These are phyloP conservation scores for Russula dissimulans DNA, from an alignment of 768 basidiomycete species.

Conservation along the genomic window DNA sequence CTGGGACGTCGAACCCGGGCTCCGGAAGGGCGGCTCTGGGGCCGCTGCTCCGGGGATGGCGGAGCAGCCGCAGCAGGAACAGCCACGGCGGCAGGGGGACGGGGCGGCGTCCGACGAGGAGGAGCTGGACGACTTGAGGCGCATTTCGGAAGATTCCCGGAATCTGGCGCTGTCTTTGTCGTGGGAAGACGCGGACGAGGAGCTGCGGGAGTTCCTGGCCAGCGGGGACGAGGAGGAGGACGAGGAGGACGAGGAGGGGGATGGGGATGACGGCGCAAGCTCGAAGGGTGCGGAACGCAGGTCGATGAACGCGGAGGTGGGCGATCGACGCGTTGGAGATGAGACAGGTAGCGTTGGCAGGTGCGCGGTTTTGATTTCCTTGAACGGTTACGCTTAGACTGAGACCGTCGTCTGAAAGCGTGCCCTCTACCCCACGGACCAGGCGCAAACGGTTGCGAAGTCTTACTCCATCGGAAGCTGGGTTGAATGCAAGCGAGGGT, in stretches of 20 bases:
- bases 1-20: conserved; percentile 42
- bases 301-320: conserved; percentile 35
- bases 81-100: conserved; percentile 11
- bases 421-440: conserved; percentile 33
- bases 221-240: conserved; percentile 22
- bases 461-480: conserved; percentile 57
- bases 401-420: conserved; percentile 20
- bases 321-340: conserved; percentile 40
- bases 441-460: conserved; percentile 68
- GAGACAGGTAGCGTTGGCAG: conserved; percentile 40
- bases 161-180: conserved; percentile 12
- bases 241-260: conserved; percentile 35
- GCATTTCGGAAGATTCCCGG: conserved; percentile 10
- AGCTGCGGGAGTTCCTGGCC: conserved; percentile 14
- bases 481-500: conserved; percentile 26
- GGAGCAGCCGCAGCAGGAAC: neutral
- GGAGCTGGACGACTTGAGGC: conserved; percentile 17
- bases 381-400: neutral
- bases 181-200: conserved; percentile 18
- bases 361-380: conserved; percentile 21
- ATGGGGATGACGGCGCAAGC: conserved; percentile 23
- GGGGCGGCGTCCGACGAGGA: conserved; percentile 12
- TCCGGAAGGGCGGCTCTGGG: conserved; percentile 20
- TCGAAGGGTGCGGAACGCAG: neutral
- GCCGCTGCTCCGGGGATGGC: conserved; percentile 8